Conservation (phyloP, 1,284 basidiomycete genomes). For the Sanghuangporus weigelae region DNA sequence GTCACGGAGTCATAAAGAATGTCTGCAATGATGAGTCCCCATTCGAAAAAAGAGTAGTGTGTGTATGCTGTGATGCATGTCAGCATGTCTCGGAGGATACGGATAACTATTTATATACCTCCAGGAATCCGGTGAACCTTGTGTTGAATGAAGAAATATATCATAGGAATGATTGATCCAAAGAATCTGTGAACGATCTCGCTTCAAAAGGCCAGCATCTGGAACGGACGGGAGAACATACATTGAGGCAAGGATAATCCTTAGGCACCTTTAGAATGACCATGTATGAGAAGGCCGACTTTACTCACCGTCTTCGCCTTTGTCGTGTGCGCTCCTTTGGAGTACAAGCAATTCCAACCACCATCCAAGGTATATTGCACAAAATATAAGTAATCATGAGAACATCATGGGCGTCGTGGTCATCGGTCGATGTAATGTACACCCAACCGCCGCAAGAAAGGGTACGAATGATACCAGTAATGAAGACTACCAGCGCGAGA, state of each 20-base stretch:
- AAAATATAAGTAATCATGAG: conserved; percentile 86
- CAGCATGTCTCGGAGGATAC: not conserved
- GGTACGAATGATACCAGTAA: conserved; percentile 71
- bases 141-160: conserved; percentile 84
- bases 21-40: conserved; percentile 78
- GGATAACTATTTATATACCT: conserved; percentile 38
- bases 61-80: conserved; percentile 62
- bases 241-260: conserved; percentile 47
- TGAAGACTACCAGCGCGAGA: conserved; percentile 52
- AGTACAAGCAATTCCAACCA: conserved; percentile 59
- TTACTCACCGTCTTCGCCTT: conserved; percentile 47
- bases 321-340: conserved; percentile 34
- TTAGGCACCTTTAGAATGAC: conserved; percentile 25
- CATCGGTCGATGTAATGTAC: conserved; percentile 80
- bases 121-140: conserved; percentile 76
- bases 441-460: conserved; percentile 91
- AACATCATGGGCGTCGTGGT: conserved; percentile 81
- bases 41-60: conserved; percentile 82
- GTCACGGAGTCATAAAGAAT: conserved; percentile 71
- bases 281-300: not conserved
- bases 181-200: conserved; percentile 53
- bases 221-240: conserved; percentile 28
- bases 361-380: conserved; percentile 86
- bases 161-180: conserved; percentile 60
- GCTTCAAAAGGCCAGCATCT: not conserved